Conservation (phyloP, 176 grass and related monocot species). For the Puya raimondii region DNA sequence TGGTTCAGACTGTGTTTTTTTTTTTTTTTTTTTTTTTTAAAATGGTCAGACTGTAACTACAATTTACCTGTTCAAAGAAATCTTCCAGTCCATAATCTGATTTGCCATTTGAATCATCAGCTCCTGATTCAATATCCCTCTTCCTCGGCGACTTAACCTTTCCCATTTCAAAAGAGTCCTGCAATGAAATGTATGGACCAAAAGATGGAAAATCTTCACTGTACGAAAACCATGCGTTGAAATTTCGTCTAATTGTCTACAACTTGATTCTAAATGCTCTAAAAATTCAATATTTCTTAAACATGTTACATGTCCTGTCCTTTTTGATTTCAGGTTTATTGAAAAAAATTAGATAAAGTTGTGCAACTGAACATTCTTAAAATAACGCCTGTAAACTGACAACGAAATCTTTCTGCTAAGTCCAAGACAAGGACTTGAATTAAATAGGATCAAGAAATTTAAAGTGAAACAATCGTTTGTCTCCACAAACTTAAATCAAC, state of each 20-base stretch:
- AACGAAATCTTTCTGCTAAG: neutral
- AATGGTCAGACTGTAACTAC: neutral
- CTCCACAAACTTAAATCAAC: no score
- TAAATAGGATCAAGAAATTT: no score
- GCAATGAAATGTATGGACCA: neutral
- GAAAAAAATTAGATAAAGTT: neutral
- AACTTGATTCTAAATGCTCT: no score
- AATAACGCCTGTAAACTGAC: neutral
- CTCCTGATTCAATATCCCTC: conserved; percentile 46
- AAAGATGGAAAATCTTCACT: neutral
- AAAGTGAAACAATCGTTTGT: no score
- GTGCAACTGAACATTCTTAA: neutral
- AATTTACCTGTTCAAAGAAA: conserved; percentile 44
- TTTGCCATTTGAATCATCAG: conserved; percentile 19
- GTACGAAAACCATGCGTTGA: no score
- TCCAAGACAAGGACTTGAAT: no score
- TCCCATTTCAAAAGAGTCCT: conserved; percentile 41
- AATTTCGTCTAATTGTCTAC: no score
- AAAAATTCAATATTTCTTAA: neutral
- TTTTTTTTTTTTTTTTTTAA: neutral
- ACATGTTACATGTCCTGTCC: neutral
- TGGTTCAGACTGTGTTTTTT: no score
- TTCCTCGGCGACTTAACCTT: conserved; percentile 16
- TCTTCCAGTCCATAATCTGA: conserved; percentile 53
- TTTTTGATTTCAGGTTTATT: no score